Percentiles rank a stretch among this genome's conserved stretches.
Evolutionary conservation across 1,139 yeast species (phyloP).

Genomic region (Blastobotrys persicus): DNA sequence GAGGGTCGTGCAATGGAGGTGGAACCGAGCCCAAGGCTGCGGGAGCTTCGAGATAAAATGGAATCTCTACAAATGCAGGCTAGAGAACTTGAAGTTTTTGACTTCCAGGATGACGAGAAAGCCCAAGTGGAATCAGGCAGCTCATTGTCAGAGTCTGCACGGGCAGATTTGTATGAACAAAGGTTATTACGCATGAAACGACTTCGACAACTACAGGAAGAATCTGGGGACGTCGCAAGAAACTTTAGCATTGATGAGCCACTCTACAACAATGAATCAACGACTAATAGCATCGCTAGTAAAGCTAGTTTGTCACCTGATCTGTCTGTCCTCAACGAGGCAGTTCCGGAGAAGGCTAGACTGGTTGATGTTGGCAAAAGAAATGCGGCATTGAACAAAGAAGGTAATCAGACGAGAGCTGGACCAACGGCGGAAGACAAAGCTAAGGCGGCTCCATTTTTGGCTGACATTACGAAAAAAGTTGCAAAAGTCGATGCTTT

Average conservation of each 20-base stretch:
- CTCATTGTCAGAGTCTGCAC: slow-evolving; percentile 19
- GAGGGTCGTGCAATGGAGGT: slow-evolving; percentile 53
- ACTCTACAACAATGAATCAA: slow-evolving; percentile 3
- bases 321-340: slow-evolving; percentile 14
- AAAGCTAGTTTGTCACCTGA: slow-evolving; percentile 8
- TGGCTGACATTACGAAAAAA: slow-evolving; percentile 18
- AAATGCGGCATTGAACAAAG: slow-evolving; percentile 8
- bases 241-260: slow-evolving; percentile 17
- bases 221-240: slow-evolving; percentile 35
- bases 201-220: slow-evolving; percentile 33
- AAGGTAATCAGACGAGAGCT: neutral
- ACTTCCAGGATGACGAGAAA: slow-evolving; percentile 51
- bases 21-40: slow-evolving; percentile 75
- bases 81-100: slow-evolving; percentile 80
- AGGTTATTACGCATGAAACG: slow-evolving; percentile 29
- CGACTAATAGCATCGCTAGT: slow-evolving; percentile 4
- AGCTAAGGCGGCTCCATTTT: slow-evolving; percentile 13
- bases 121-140: slow-evolving; percentile 15
- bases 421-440: slow-evolving; percentile 6
- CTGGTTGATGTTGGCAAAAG: slow-evolving; percentile 24
- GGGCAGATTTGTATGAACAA: slow-evolving; percentile 30
- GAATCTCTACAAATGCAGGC: slow-evolving; percentile 83
- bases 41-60: slow-evolving; percentile 79
- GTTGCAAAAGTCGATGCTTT: slow-evolving; percentile 13
- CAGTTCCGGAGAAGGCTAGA: slow-evolving; percentile 28